phyloP scores from a whole-genome alignment of 2,329 filamentous ascomycete genomes.

The Beauveria bassiana region DNA sequence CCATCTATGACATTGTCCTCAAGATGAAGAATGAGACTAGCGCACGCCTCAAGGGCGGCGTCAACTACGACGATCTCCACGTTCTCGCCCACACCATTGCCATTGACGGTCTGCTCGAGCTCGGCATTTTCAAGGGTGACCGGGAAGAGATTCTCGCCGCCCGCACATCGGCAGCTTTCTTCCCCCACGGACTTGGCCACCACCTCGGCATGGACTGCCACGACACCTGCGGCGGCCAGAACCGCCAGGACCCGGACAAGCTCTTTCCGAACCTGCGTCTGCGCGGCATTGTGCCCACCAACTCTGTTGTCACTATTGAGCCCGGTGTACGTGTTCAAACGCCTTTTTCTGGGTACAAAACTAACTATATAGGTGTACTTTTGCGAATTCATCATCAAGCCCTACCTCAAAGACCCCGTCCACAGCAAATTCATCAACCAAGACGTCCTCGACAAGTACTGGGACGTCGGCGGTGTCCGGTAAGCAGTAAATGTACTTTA shows the following conservation, averaged over 20 bases:
- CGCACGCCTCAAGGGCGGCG: constrained; percentile 61
- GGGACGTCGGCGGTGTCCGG: constrained; percentile 71
- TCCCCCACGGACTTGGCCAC: constrained; percentile 86
- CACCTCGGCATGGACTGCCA: constrained; percentile 92
- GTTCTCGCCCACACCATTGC: constrained; percentile 71
- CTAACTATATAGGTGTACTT: constrained; percentile 62
- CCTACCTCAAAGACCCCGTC: constrained; percentile 64
- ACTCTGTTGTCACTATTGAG: constrained; percentile 87
- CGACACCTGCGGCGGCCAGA: constrained; percentile 71
- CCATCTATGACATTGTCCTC: constrained; percentile 76
- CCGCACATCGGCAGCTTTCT: constrained; percentile 81
- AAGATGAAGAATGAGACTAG: constrained; percentile 81
- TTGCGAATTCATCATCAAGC: constrained; percentile 78
- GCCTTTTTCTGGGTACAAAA: not conserved
- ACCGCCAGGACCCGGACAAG: constrained; percentile 69
- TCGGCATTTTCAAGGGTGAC: constrained; percentile 66
- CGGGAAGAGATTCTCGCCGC: constrained; percentile 67
- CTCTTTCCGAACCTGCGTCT: constrained; percentile 86
- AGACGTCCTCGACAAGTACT: constrained; percentile 67
- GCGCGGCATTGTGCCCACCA: constrained; percentile 64
- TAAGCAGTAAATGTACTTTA: constrained; percentile 26
- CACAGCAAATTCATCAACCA: constrained; percentile 71
- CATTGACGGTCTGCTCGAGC: constrained; percentile 65
- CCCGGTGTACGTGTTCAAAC: constrained; percentile 58
- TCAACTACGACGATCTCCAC: constrained; percentile 77